Evolutionary conservation across 495 filamentous ascomycete genomes (phyloP), one percentile per base, ranked within the genome.

Genomic region (Aspergillus wentii): DNA sequence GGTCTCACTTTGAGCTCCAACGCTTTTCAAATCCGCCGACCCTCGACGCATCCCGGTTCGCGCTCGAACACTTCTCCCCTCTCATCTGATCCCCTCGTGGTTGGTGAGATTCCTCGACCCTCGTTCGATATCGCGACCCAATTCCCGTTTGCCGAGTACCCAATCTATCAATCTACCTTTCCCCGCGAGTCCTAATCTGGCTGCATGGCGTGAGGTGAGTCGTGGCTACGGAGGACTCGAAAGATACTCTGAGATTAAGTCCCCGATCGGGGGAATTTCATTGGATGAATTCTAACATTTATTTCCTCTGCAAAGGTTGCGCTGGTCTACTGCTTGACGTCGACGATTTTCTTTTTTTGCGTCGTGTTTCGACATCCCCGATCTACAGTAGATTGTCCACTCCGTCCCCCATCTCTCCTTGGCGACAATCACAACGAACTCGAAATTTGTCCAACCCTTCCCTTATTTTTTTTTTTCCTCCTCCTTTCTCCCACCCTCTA

Each of bases 1-100:
- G 47, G 52, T 59, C 52, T 59, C 52, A 53, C 49, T 48, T 44
- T 54, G 46, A 54, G 48, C 44, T 56, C 29, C 52, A 47, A 48
- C 49, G 34, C 34, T 45, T 44, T 46, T 30, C 26, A 40, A 40
- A 45, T 37, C 35, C 46, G 43, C 25, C 42, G 38, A 35, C 29
- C 38, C 33, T 43, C 34, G 28, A 44, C 48, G 33, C 53, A 29
- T 45, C 38, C 43, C 40, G 22, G 33, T 48, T 30, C 49, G 29
- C 40, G 27, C 16, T 31, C 23, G 18, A 18, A 30, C 21, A 11
- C 23, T 16, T 33, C 10, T 14, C 35, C 38, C 17, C 31, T 27
- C 29, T 23, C 8, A 25, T 46, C 34, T 17, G 34, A 29, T 32
- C 35, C 33, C 33, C 33, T 36, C 20, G 30, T 38, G 17, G n/a